Base-by-base conservation (phyloP, 2,329 filamentous ascomycete species). In the Pyrenophora graminea region DNA sequence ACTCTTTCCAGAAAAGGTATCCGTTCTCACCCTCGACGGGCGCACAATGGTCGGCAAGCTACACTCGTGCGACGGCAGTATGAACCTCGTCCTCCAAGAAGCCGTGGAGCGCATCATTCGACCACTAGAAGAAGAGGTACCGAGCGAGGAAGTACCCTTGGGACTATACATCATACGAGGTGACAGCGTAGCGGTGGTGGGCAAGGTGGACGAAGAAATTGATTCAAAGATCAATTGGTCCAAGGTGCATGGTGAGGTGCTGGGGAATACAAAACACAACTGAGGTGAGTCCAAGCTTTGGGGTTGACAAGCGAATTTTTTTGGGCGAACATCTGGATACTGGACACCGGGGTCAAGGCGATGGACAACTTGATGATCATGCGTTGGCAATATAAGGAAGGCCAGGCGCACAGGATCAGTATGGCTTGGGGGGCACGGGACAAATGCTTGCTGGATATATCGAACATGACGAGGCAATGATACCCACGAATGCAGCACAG, bases 191-290 rank as follows among this genome's bases (percentile, higher is more conserved):
- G 92, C 91, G 56, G 82, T 95, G 13, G 89, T 94, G 51, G 94
- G 94, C 2, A 79, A 95, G 50, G 87, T 99, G 27, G 91, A 99
- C 72, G 92, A 96, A 74, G 83, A 89, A 63, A 79, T 97, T 52
- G 94, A 99, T 76, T 83, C 81, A 33, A 91, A 88, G 64, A 97
- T 99, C 69, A 87, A 97, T 76, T 99, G 94, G 94, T 81, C 82
- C 17, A 87, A 95, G 73, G 94, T 99, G 33, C 88, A 89, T 70
- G 93, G 93, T 4, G 85, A 87, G 52, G 85, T 88, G 25, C 88
- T 97, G 65, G 90, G 90, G 51, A 86, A 85, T 45, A 92, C 91
- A 66, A 97, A 94, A 75, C 91, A 97, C 57, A 50, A 58, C 3
- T 72, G 62, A 69, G 52, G 42, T 19, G 21, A 17, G 30, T 36